A percentile compares a stretch with the other conserved stretches of the same genome.
phyloP scores from a whole-genome alignment of 176 grass and related monocot genomes.

The Saccharum spontaneum region DNA sequence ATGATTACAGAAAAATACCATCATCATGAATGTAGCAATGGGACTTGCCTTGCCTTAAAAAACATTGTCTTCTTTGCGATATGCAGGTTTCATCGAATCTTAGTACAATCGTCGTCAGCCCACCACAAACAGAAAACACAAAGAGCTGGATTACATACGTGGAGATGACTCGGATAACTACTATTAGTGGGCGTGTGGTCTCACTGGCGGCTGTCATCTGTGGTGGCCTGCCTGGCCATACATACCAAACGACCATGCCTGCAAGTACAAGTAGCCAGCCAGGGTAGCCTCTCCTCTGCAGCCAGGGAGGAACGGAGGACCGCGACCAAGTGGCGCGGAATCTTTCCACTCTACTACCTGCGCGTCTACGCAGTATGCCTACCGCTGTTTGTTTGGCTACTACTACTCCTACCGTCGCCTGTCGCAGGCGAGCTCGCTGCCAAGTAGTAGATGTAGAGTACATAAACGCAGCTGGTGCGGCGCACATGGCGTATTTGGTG shows the following conservation, averaged over 20 bases:
- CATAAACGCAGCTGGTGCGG: background rate
- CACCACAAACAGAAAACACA: background rate
- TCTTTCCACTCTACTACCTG: background rate
- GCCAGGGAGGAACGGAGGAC: background rate
- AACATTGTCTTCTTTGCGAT: no score
- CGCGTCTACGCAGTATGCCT: no score
- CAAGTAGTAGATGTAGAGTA: background rate
- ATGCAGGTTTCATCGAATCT: background rate
- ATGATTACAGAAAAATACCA: background rate
- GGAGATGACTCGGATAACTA: background rate
- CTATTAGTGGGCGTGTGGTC: background rate
- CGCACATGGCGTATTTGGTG: constrained; percentile 38
- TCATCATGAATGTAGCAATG: background rate
- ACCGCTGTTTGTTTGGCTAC: background rate
- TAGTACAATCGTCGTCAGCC: background rate
- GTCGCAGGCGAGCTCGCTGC: background rate
- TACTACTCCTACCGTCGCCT: background rate
- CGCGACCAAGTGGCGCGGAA: background rate
- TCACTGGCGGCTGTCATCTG: background rate
- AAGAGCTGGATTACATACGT: background rate
- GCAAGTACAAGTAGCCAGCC: constrained; percentile 4
- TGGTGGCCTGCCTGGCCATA: background rate
- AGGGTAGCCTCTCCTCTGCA: background rate
- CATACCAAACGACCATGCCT: background rate
- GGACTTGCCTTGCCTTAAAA: background rate